Evolutionary conservation across 208 protist genomes (phyloP).

Genomic region (Leishmania gerbilli): DNA sequence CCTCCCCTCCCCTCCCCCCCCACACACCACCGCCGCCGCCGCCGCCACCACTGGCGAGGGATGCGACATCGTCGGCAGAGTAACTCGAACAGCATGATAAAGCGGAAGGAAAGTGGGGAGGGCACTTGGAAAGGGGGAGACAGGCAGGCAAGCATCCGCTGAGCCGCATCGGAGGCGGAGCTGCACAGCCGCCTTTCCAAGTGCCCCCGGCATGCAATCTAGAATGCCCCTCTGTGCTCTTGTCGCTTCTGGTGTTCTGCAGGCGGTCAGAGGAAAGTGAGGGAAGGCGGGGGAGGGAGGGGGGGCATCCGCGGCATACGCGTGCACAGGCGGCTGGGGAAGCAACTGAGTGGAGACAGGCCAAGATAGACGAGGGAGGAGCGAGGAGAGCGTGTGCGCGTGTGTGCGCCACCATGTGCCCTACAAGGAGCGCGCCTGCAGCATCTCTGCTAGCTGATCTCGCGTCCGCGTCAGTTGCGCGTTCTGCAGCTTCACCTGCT

Average conservation of each 20-base stretch:
- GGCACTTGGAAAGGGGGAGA: background rate
- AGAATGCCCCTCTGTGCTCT: background rate
- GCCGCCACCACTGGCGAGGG: background rate
- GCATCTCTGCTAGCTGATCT: constrained; percentile 47
- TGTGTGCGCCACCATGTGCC: background rate
- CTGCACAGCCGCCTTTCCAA: background rate
- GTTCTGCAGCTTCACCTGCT: constrained; percentile 66
- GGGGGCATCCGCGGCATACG: background rate
- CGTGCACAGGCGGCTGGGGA: background rate
- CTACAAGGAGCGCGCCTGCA: constrained; percentile 23
- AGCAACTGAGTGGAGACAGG: background rate
- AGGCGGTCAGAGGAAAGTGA: background rate
- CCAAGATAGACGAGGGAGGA: background rate
- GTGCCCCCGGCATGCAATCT: background rate
- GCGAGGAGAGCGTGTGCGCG: background rate
- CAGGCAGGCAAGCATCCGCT: background rate
- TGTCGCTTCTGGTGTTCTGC: background rate
- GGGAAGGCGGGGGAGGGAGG: background rate
- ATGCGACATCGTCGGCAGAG: background rate
- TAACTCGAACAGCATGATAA: background rate
- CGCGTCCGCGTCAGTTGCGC: constrained; percentile 41
- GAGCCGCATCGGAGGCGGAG: background rate
- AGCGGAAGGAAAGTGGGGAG: background rate
- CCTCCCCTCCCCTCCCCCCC: background rate
- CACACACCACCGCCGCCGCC: no score